phyloP scores from a whole-genome alignment of 768 basidiomycete species.

The Tricholoma hemisulphureum region DNA sequence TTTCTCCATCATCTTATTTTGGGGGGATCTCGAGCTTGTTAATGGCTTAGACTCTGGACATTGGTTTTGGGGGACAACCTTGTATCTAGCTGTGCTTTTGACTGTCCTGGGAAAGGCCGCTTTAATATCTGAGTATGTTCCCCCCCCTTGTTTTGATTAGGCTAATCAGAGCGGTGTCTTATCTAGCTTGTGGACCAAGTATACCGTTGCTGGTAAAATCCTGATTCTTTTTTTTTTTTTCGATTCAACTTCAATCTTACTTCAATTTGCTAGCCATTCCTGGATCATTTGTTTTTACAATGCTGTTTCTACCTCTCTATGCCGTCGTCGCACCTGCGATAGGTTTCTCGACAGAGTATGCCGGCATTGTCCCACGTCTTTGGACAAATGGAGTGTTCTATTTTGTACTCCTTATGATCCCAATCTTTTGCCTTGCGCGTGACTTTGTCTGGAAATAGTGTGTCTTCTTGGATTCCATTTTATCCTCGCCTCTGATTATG shows the following conservation, averaged over 20 bases:
- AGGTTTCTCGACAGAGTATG: slow-evolving; percentile 88
- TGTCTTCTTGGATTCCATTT: slow-evolving; percentile 30
- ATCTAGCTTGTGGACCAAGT: slow-evolving; percentile 96
- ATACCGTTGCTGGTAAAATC: slow-evolving; percentile 88
- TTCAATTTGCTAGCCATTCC: slow-evolving; percentile 69
- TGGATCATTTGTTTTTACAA: slow-evolving; percentile 95
- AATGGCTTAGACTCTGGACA: slow-evolving; percentile 86
- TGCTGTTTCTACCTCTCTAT: slow-evolving; percentile 91
- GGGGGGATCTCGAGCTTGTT: slow-evolving; percentile 84
- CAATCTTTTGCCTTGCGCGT: slow-evolving; percentile 77
- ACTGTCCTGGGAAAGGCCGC: slow-evolving; percentile 98
- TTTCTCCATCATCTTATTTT: slow-evolving; percentile 88
- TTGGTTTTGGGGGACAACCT: slow-evolving; percentile 98
- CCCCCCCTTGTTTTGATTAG: slow-evolving; percentile 1
- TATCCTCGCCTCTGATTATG: slow-evolving; percentile 9
- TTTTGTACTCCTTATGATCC: slow-evolving; percentile 80
- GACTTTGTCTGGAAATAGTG: slow-evolving; percentile 99
- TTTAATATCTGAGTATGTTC: slow-evolving; percentile 90
- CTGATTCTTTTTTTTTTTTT: slow-evolving; percentile 7
- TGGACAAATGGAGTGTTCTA: slow-evolving; percentile 92
- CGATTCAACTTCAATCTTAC: slow-evolving; percentile 7
- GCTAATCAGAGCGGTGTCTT: neutral
- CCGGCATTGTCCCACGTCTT: slow-evolving; percentile 83
- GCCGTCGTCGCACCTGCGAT: slow-evolving; percentile 81
- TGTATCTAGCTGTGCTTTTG: slow-evolving; percentile 91